Evolutionary conservation across 2,329 filamentous ascomycete genomes (phyloP), one percentile per base, ranked within the genome.

Genomic region (Cordyceps sp.): DNA sequence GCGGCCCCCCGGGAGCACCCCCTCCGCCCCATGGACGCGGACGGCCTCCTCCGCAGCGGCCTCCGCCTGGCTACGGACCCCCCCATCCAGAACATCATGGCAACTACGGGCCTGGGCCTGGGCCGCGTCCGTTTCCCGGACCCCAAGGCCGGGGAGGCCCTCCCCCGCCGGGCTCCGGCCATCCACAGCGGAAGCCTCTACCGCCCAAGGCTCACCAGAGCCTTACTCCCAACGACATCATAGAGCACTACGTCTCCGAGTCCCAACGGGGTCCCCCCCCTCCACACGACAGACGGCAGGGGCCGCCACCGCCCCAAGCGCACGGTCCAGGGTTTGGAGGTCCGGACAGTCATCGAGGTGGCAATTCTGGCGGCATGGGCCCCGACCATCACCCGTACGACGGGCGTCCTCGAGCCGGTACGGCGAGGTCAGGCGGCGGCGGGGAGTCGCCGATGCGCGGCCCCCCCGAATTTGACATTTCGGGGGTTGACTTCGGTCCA

Each of bases 341-440:
- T 35, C 48, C 49, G n/a, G 67, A 61, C 41, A 68, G 55, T 38
- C 44, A 61, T 26, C 64, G 70, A 36, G 77, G 80, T 36, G 76
- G 81, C 37, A 63, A 66, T 22, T 73, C 71, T n/a, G 13, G 17
- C 12, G 18, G 5, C 20, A 21, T 13, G 66, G 5, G 70, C 93
- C 39, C 77, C n/a, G n/a, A n/a, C n/a, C n/a, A n/a, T n/a, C n/a
- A n/a, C n/a, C n/a, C n/a, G n/a, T n/a, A n/a, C n/a, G n/a, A n/a
- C n/a, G n/a, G n/a, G n/a, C n/a, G n/a, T n/a, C n/a, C n/a, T n/a
- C n/a, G n/a, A n/a, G n/a, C n/a, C n/a, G n/a, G n/a, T n/a, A n/a
- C n/a, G n/a, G n/a, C n/a, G n/a, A n/a, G n/a, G n/a, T n/a, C n/a
- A n/a, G n/a, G n/a, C n/a, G n/a, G n/a, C n/a, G n/a, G n/a, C n/a